Evolutionary conservation across 2,329 filamentous ascomycete species (phyloP), one percentile per base, ranked within the genome.

Genomic region (Calonectria hawksworthii): DNA sequence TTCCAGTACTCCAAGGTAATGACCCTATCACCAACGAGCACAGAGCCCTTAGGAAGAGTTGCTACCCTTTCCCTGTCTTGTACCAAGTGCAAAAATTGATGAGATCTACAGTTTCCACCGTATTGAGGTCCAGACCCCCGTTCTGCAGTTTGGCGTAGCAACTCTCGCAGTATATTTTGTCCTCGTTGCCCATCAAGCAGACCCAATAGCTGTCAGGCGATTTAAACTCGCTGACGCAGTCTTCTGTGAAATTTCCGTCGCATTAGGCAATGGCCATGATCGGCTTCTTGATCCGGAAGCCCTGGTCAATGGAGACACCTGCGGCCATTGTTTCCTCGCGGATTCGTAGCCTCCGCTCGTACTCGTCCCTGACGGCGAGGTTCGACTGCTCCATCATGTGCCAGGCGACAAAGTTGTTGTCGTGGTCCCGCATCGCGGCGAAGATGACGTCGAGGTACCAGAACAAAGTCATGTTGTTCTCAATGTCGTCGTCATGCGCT

Each of bases 1-100:
- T 74, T 73, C 74, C 74, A 74, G 18, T 66, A 61, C 38, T 74
- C 69, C 23, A 76, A 50, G 0, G 74, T 73, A n/a, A 74, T 38
- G 11, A 54, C 16, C 30, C 69, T 72, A 8, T 68, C 72, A 0
- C 61, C 66, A 13, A 74, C 44, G 3, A 68, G 21, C 4, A 74
- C 72, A 34, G 69, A 73, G 16, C 74, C 74, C 47, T 47, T 50
- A 18, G 74, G 72, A 44, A 73, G 26, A 7, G 69, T 63, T 6
- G 54, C 61, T 3, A 65, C 26, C 68, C 54, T 74, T 47, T 70
- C 61, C 10, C 52, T 61, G 28, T 71, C 70, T 13, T 63, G 64
- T 10, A 68, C 66, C 18, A 70, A 13, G 11, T 41, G 61, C 23
- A 70, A 7, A 10, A n/a, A 44, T 23, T 68, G 59, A 9, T 73